Evolutionary conservation across 768 basidiomycete genomes (phyloP).

Genomic region (Mycena floridula): DNA sequence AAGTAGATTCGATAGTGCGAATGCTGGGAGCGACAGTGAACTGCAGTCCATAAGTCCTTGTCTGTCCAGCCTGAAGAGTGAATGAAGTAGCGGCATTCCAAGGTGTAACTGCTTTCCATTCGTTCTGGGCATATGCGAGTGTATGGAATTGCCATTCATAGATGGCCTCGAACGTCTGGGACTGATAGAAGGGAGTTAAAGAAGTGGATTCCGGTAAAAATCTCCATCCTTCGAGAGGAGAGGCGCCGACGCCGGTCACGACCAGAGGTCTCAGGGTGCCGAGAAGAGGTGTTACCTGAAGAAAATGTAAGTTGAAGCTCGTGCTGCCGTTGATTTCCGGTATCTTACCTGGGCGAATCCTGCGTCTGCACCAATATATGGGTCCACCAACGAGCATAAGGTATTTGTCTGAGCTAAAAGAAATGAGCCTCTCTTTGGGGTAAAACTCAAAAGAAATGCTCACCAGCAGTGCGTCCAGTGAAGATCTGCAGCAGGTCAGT

Average conservation of each 20-base stretch:
- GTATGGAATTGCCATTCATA: slow-evolving; percentile 61
- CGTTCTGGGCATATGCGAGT: slow-evolving; percentile 47
- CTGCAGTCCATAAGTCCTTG: slow-evolving; percentile 46
- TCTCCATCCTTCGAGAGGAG: slow-evolving; percentile 54
- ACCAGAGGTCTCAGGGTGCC: slow-evolving; percentile 48
- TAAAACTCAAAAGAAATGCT: too few relatives aligned
- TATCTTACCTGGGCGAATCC: slow-evolving; percentile 49
- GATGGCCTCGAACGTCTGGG: slow-evolving; percentile 53
- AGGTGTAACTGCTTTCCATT: slow-evolving; percentile 44
- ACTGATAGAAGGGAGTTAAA: slow-evolving; percentile 42
- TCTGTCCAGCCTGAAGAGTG: slow-evolving; percentile 39
- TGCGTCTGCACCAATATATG: slow-evolving; percentile 52
- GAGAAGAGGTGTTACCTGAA: slow-evolving; percentile 41
- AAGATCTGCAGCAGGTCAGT: slow-evolving; percentile 35
- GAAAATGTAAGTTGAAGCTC: neutral
- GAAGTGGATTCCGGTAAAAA: slow-evolving; percentile 47
- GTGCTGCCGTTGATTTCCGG: too few relatives aligned
- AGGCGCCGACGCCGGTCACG: slow-evolving; percentile 37
- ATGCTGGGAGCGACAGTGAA: slow-evolving; percentile 47
- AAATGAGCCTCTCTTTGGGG: too few relatives aligned
- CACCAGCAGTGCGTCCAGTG: slow-evolving; percentile 43
- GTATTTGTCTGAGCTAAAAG: slow-evolving; percentile 47
- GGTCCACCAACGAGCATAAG: slow-evolving; percentile 49
- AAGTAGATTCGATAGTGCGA: slow-evolving; percentile 38
- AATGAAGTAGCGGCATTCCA: slow-evolving; percentile 49